phyloP scores from a whole-genome alignment of 2,329 filamentous ascomycete species.

The Stemphylium vesicarium region DNA sequence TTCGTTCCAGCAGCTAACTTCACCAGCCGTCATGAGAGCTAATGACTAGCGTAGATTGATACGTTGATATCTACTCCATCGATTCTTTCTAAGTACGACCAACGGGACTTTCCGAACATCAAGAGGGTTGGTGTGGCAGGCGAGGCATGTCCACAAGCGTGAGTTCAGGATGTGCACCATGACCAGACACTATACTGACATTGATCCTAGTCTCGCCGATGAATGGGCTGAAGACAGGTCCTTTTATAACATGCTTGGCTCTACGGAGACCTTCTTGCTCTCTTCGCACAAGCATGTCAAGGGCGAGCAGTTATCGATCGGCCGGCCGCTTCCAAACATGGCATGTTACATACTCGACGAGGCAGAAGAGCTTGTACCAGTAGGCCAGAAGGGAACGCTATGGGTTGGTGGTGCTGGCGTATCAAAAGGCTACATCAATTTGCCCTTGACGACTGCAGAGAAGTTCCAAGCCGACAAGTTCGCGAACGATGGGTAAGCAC shows the following conservation, averaged over 20 bases:
- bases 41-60: conserved; percentile 50
- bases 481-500: conserved; percentile 56
- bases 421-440: conserved; percentile 62
- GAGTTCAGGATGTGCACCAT: conserved; percentile 16
- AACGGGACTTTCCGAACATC: conserved; percentile 58
- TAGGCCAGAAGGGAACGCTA: conserved; percentile 60
- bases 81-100: conserved; percentile 59
- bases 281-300: conserved; percentile 60
- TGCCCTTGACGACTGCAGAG: conserved; percentile 58
- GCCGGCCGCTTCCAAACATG: conserved; percentile 63
- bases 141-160: conserved; percentile 59
- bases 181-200: background rate
- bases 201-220: conserved; percentile 56
- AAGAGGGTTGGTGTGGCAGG: conserved; percentile 62
- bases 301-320: conserved; percentile 60
- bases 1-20: conserved; percentile 29
- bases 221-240: conserved; percentile 57
- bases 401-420: conserved; percentile 65
- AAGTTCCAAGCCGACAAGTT: conserved; percentile 61
- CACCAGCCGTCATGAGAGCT: background rate
- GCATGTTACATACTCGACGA: conserved; percentile 62
- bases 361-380: conserved; percentile 52
- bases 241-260: conserved; percentile 63
- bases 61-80: conserved; percentile 64
- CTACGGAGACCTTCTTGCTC: conserved; percentile 66